Percentiles rank a stretch among this genome's conserved stretches.
Evolutionary conservation across 371 early-diverging fungal genomes (phyloP).

Genomic region (Syncephalastrum racemosum): DNA sequence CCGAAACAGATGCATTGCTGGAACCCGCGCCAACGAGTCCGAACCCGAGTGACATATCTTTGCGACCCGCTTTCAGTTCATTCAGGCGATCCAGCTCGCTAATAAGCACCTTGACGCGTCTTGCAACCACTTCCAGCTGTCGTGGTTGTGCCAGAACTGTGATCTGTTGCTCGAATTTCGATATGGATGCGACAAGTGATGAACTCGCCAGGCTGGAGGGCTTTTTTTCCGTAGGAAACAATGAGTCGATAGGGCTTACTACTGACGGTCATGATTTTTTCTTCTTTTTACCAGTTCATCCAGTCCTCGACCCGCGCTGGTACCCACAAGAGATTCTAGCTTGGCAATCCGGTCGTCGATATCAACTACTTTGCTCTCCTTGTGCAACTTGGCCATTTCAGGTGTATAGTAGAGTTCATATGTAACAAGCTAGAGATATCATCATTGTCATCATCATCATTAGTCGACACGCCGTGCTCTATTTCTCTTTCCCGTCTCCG

Average conservation of each 20-base stretch:
- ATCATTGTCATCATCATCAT: not conserved
- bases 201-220: constrained; percentile 37
- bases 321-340: constrained; percentile 81
- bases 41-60: constrained; percentile 37
- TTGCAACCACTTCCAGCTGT: constrained; percentile 71
- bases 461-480: not conserved
- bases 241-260: not conserved
- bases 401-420: constrained; percentile 82
- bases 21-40: constrained; percentile 12
- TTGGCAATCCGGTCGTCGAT: constrained; percentile 80
- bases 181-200: constrained; percentile 67
- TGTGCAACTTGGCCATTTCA: constrained; percentile 57
- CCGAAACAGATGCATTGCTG: constrained; percentile 1
- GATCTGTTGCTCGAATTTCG: constrained; percentile 80
- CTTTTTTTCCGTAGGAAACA: constrained; percentile 11
- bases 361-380: constrained; percentile 61
- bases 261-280: not conserved
- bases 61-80: constrained; percentile 58
- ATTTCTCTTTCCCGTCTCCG: not conserved
- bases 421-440: constrained; percentile 53
- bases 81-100: constrained; percentile 76
- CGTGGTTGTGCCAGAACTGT: constrained; percentile 76
- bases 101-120: constrained; percentile 70
- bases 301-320: constrained; percentile 57
- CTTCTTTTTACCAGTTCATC: constrained; percentile 41